Evolutionary conservation across 345 rosid species (phyloP).

Genomic region (Gossypium raimondii): DNA sequence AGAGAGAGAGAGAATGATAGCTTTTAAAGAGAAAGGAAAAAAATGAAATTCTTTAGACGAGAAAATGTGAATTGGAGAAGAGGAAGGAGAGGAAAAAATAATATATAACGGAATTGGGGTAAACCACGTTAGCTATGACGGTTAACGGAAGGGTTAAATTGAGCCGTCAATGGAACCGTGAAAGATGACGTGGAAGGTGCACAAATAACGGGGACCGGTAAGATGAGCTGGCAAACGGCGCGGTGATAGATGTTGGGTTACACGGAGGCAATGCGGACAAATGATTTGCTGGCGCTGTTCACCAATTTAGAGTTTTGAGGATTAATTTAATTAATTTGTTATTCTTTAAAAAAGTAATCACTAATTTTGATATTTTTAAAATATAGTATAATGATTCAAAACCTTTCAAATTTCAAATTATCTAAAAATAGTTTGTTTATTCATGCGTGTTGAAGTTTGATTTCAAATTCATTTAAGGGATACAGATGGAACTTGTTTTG

Average conservation of each 20-base stretch:
- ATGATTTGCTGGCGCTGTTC: constrained; percentile 48
- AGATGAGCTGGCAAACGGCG: constrained; percentile 53
- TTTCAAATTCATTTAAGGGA: too few relatives aligned
- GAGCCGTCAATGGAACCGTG: background rate
- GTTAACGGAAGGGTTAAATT: constrained; percentile 4
- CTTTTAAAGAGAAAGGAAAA: constrained; percentile 11
- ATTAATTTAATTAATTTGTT: background rate
- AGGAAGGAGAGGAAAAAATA: background rate
- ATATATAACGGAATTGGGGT: constrained; percentile 8
- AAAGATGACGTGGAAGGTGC: constrained; percentile 21
- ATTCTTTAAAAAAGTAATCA: background rate
- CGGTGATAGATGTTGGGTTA: constrained; percentile 31
- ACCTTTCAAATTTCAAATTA: background rate
- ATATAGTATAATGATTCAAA: background rate
- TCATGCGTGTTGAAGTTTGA: too few relatives aligned
- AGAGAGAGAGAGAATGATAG: background rate
- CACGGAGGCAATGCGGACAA: constrained; percentile 26
- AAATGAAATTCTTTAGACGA: constrained; percentile 13
- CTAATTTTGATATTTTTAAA: background rate
- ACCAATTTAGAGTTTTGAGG: background rate
- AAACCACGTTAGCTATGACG: constrained; percentile 26
- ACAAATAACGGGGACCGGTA: constrained; percentile 31
- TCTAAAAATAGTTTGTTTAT: background rate
- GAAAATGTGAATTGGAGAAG: background rate
- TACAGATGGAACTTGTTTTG: too few relatives aligned